These are phyloP conservation scores for Chaetothyriales sp. DNA, from an alignment of 2,329 filamentous ascomycete species.

Conservation along the genomic window DNA sequence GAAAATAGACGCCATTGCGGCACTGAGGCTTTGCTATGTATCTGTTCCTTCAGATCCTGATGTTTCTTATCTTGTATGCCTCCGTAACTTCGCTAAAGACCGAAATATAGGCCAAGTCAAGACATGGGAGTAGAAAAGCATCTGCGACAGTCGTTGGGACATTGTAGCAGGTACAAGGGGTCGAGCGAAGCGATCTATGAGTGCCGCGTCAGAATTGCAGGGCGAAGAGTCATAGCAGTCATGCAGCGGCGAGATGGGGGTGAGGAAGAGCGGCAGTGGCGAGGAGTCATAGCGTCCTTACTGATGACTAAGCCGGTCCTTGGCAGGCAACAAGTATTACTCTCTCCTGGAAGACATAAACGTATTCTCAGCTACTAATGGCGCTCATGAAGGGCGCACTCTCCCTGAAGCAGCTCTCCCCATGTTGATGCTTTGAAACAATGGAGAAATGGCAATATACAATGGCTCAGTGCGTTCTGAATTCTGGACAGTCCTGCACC, in stretches of 20 bases:
- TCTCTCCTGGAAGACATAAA: no score
- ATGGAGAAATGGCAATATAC: not conserved
- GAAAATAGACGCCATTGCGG: slow-evolving; percentile 72
- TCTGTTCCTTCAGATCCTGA: slow-evolving; percentile 2
- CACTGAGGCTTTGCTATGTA: not conserved
- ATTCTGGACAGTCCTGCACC: not conserved
- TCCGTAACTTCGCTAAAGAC: slow-evolving; percentile 4
- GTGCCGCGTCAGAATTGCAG: not conserved
- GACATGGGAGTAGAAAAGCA: slow-evolving; percentile 36
- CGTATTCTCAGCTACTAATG: no score
- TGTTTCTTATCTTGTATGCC: slow-evolving; percentile 6
- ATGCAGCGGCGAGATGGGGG: not conserved
- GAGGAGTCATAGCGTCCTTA: no score
- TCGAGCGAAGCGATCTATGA: not conserved
- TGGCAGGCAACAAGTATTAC: not conserved
- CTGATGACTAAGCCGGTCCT: not conserved
- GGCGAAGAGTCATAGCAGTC: not conserved
- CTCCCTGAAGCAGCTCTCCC: not conserved
- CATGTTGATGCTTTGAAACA: not conserved
- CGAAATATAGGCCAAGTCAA: slow-evolving; percentile 34
- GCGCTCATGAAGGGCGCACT: not conserved
- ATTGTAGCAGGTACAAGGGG: slow-evolving; percentile 22
- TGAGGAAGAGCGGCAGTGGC: no score
- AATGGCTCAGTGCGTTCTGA: not conserved
- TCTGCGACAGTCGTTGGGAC: slow-evolving; percentile 36